Base-by-base conservation (phyloP, 768 basidiomycete species). In the Boletus pseudopeckii region DNA sequence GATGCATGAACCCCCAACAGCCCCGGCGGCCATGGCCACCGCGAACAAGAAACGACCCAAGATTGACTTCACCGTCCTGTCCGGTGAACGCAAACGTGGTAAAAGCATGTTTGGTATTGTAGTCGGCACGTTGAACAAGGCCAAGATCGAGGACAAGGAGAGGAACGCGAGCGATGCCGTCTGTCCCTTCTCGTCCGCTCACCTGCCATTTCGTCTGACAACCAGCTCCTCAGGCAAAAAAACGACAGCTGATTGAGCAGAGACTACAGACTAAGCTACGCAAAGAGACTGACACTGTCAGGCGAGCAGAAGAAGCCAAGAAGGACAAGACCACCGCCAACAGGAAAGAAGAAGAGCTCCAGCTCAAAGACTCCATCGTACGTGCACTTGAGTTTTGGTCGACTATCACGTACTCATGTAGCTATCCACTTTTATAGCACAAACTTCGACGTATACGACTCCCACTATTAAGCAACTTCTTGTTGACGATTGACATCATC, bases 31-130 rank as follows among this genome's bases (percentile, higher is more conserved):
- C 37, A 75, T 75, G 67, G 70, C 72, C 39, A 60, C 61, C 32
- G 68, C 68, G 41, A 77, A 71, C 66, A 83, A 80, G 75, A 87
- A 80, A 72, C 83, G 89, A 54, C 89, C 89, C 55, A 82, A 85
- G 64, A 76, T 91, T 57, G 87, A 90, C 69, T 75, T 91, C 61
- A 74, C 74, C 54, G 73, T 76, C 45, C 69, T 60, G 41, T 56
- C 73, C 55, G 77, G 84, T 63, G 86, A 88, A 70, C 81, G 86
- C 64, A 90, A 87, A 74, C 86, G 88, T 64, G 90, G 90, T 68
- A 90, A 88, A 81, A 83, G 81, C 74, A 89, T 91, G 86, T 89
- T 92, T 74, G 90, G 89, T 56, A 76, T 92, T 60, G 76, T 91
- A 59, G 71, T 92, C 53, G 88, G 88, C 48, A 92, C 90, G 59